phyloP scores from a whole-genome alignment of 164 flowering plant genomes.

The Aristolochia fimbriata region DNA sequence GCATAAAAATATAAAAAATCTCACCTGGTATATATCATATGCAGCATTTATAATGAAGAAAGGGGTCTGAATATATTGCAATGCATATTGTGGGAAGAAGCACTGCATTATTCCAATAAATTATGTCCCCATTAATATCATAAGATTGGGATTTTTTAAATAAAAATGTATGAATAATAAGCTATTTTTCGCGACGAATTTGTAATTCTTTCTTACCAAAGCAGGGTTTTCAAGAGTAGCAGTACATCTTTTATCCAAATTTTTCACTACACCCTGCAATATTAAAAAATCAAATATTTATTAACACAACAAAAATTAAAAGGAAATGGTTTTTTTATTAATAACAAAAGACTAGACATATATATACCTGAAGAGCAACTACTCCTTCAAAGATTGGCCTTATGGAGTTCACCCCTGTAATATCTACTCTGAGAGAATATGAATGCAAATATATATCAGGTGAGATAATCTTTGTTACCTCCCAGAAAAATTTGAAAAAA shows the following conservation, averaged over 20 bases:
- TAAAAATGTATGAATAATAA: background rate
- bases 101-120: constrained; percentile 39
- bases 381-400: constrained; percentile 44
- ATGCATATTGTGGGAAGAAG: constrained; percentile 77
- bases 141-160: background rate
- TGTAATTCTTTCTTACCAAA: constrained; percentile 29
- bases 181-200: background rate
- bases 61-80: constrained; percentile 57
- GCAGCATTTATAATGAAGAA: constrained; percentile 80
- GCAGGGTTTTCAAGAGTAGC: constrained; percentile 27
- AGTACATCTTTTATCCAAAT: constrained; percentile 56
- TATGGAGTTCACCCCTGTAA: constrained; percentile 37
- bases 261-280: constrained; percentile 51
- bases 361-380: constrained; percentile 55
- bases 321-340: too few species aligned
- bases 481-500: background rate
- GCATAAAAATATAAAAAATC: too few species aligned
- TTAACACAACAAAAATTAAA: too few species aligned
- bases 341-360: too few species aligned
- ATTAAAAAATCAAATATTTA: background rate
- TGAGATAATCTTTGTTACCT: background rate
- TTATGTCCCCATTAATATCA: too few species aligned
- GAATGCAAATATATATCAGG: background rate
- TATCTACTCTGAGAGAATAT: constrained; percentile 46
- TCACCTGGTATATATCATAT: constrained; percentile 34